Conservation (phyloP, 2,329 filamentous ascomycete species). For the Ceratocystis destructans region DNA sequence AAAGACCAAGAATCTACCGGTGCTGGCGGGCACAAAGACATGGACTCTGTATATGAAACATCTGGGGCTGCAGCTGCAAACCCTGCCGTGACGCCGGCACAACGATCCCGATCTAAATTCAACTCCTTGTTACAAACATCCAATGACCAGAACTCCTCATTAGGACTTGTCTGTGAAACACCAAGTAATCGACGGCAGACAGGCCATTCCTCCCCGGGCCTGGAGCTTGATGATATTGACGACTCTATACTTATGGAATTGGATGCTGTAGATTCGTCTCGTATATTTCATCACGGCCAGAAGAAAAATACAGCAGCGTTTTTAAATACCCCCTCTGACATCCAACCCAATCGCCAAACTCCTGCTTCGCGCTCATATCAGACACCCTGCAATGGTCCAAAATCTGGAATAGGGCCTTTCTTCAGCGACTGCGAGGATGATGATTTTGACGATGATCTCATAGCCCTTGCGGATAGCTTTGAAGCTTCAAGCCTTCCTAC, state of each 20-base stretch:
- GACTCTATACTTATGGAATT: conserved; percentile 15
- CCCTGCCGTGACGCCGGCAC: not conserved
- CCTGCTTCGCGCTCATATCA: not conserved
- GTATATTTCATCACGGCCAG: not conserved
- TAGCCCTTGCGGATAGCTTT: conserved; percentile 19
- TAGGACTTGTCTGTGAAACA: not conserved
- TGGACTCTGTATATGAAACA: not conserved
- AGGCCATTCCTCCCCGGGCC: not conserved
- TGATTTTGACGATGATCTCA: conserved; percentile 19
- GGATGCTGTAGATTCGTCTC: conserved; percentile 1
- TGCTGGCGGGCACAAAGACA: not conserved
- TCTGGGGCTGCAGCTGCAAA: not conserved
- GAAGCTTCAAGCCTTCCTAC: conserved; percentile 29
- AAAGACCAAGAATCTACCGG: not conserved
- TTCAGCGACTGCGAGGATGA: conserved; percentile 18
- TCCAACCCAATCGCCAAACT: not conserved
- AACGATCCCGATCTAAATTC: not conserved
- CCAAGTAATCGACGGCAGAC: not conserved
- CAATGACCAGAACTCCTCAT: not conserved
- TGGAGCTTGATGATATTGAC: conserved; percentile 17
- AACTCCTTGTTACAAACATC: not conserved
- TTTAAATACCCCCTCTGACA: not conserved
- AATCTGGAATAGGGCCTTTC: conserved; percentile 4
- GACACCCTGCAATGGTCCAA: not conserved
- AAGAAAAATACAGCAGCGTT: not conserved